phyloP scores from a whole-genome alignment of 2,329 filamentous ascomycete species.

The Alternaria burnsii region DNA sequence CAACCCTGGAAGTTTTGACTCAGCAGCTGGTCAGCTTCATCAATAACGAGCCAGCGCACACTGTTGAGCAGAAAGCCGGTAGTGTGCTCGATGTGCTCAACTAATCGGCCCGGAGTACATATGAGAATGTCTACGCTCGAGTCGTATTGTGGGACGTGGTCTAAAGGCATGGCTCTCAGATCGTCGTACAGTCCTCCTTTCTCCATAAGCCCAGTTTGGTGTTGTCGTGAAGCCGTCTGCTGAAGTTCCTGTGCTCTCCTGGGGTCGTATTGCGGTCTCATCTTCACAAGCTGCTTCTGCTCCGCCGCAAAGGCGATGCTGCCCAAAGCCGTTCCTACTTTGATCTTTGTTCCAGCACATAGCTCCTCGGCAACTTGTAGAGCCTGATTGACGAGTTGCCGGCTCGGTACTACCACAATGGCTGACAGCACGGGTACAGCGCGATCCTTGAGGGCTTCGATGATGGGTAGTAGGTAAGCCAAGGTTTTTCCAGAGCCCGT shows the following conservation, averaged over 20 bases:
- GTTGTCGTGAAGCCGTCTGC: conserved; percentile 48
- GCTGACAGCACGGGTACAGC: conserved; percentile 74
- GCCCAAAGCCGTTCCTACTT: conserved; percentile 83
- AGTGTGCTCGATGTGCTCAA: conserved; percentile 88
- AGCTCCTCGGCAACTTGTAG: conserved; percentile 75
- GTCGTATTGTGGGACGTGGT: conserved; percentile 70
- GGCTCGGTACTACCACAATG: conserved; percentile 86
- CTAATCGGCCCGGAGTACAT: conserved; percentile 88
- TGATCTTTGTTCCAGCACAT: conserved; percentile 77
- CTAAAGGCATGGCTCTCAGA: conserved; percentile 57
- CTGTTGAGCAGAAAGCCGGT: conserved; percentile 80
- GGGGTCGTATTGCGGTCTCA: conserved; percentile 69
- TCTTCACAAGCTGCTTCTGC: conserved; percentile 68
- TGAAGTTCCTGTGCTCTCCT: conserved; percentile 62
- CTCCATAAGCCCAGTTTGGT: conserved; percentile 46
- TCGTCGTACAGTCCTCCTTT: conserved; percentile 51
- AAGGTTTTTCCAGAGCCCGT: conserved; percentile 97
- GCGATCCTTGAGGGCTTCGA: conserved; percentile 75
- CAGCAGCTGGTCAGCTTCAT: conserved; percentile 91
- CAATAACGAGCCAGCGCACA: conserved; percentile 87
- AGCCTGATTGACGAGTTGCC: conserved; percentile 89
- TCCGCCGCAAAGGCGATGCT: conserved; percentile 76
- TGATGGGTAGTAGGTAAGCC: conserved; percentile 86
- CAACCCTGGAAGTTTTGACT: conserved; percentile 94
- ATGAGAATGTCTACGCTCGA: conserved; percentile 88